Evolutionary conservation across 2,329 filamentous ascomycete genomes (phyloP).

Genomic region (Fusarium palustre): DNA sequence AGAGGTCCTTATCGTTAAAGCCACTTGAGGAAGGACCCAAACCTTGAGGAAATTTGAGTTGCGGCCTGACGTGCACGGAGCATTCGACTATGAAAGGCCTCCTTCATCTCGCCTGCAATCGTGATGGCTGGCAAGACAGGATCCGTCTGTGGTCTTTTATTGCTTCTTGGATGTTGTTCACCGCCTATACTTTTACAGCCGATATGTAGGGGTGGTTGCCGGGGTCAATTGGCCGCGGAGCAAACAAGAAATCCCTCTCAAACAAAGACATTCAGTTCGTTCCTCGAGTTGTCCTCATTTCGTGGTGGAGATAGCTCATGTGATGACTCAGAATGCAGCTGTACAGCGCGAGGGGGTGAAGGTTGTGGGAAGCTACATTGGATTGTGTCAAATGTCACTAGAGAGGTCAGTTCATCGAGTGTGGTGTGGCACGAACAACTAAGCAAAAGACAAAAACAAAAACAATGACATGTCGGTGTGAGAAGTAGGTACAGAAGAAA

Average conservation of each 20-base stretch:
- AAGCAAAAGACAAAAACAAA: slow-evolving; percentile 17
- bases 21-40: neutral
- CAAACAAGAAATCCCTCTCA: slow-evolving; percentile 26
- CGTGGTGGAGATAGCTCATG: slow-evolving; percentile 44
- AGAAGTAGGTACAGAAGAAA: neutral
- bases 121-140: slow-evolving; percentile 37
- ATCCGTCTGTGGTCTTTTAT: slow-evolving; percentile 19
- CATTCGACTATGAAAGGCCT: slow-evolving; percentile 30
- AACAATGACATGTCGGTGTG: slow-evolving; percentile 41
- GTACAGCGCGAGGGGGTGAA: slow-evolving; percentile 35
- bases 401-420: slow-evolving; percentile 18
- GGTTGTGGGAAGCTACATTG: slow-evolving; percentile 11
- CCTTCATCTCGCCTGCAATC: slow-evolving; percentile 29
- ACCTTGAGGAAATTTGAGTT: slow-evolving; percentile 16
- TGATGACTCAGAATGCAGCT: slow-evolving; percentile 39
- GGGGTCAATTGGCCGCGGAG: slow-evolving; percentile 36
- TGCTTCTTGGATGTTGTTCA: slow-evolving; percentile 41
- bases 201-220: slow-evolving; percentile 36
- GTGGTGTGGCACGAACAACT: slow-evolving; percentile 16
- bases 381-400: slow-evolving; percentile 14
- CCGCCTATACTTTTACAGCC: slow-evolving; percentile 37
- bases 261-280: slow-evolving; percentile 18
- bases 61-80: slow-evolving; percentile 32
- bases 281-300: slow-evolving; percentile 39
- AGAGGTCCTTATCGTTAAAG: slow-evolving; percentile 17